These are phyloP conservation scores for Asterochloris sp. DNA, from an alignment of 139 green algal genomes.

Conservation along the genomic window DNA sequence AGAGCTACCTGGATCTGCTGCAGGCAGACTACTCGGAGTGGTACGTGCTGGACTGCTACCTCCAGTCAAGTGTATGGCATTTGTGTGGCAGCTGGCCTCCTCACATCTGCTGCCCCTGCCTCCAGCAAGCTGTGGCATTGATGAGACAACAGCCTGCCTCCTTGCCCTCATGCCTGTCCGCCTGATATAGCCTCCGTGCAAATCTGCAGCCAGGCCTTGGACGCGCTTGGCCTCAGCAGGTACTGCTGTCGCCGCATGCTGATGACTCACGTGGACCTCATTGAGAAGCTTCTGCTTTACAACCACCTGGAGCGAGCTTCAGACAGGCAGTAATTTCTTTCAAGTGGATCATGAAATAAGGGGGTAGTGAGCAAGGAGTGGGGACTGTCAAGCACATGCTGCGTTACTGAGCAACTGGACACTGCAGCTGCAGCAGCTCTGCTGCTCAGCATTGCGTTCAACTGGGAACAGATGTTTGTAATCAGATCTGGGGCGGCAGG, in stretches of 20 bases:
- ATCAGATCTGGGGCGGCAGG: too few species aligned
- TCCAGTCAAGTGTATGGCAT: not conserved
- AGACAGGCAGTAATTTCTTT: constrained; percentile 4
- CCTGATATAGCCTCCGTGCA: not conserved
- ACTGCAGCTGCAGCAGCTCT: too few species aligned
- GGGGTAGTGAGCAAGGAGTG: not conserved
- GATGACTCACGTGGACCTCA: constrained; percentile 98
- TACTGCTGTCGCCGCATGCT: constrained; percentile 99
- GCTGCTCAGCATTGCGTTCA: too few species aligned
- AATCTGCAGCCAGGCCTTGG: constrained; percentile 86
- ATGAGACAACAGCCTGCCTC: not conserved
- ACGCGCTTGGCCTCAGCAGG: constrained; percentile 86
- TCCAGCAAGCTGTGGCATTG: not conserved
- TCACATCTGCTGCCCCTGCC: not conserved
- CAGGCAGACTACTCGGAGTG: constrained; percentile 74
- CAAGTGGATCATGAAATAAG: not conserved
- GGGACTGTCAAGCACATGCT: too few species aligned
- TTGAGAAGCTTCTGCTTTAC: constrained; percentile 99
- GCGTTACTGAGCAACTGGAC: too few species aligned
- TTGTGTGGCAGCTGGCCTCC: not conserved
- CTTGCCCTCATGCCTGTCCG: not conserved
- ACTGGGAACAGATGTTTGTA: too few species aligned
- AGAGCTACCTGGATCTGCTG: constrained; percentile 96
- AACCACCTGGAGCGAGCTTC: constrained; percentile 80
- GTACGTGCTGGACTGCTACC: constrained; percentile 29